Evolutionary conservation across 1,139 yeast genomes (phyloP).

Genomic region (Yamadazyma oceani): DNA sequence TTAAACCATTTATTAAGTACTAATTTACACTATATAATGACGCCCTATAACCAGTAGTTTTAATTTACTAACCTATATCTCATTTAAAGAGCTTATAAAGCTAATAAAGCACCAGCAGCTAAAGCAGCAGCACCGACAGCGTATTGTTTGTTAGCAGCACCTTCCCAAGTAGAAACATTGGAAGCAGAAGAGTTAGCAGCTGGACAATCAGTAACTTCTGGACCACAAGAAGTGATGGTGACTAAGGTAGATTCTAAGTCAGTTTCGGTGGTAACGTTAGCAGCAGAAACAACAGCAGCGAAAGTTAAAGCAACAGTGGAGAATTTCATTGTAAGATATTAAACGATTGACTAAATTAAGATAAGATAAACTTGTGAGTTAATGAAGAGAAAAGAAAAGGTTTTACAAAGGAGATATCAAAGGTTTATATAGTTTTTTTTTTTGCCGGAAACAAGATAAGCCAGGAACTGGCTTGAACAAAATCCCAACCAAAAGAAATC

Average conservation of each 20-base stretch:
- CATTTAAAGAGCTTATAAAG: constrained; percentile 34
- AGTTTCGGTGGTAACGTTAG: constrained; percentile 41
- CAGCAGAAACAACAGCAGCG: constrained; percentile 38
- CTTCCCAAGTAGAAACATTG: constrained; percentile 40
- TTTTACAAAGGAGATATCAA: background rate
- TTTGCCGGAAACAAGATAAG: no score
- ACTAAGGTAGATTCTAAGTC: constrained; percentile 32
- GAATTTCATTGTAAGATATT: constrained; percentile 38
- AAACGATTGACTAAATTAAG: constrained; percentile 25
- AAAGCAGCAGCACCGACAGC: constrained; percentile 51
- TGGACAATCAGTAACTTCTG: constrained; percentile 44
- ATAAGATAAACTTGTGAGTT: constrained; percentile 19
- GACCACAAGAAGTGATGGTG: constrained; percentile 45
- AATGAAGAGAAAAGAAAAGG: constrained; percentile 3
- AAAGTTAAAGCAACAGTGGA: constrained; percentile 47
- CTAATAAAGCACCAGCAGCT: constrained; percentile 55
- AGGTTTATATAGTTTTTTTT: no score
- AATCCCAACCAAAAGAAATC: background rate
- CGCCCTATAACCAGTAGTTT: constrained; percentile 1
- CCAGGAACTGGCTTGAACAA: no score
- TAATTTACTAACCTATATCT: background rate
- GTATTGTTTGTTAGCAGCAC: constrained; percentile 35
- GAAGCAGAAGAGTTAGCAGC: constrained; percentile 26
- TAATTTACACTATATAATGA: constrained; percentile 14
- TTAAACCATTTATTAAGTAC: constrained; percentile 9